Evolutionary conservation across 805 yeast genomes (phyloP), one percentile per base, ranked within the genome.

Genomic region (Grigorovia transvaalensis): DNA sequence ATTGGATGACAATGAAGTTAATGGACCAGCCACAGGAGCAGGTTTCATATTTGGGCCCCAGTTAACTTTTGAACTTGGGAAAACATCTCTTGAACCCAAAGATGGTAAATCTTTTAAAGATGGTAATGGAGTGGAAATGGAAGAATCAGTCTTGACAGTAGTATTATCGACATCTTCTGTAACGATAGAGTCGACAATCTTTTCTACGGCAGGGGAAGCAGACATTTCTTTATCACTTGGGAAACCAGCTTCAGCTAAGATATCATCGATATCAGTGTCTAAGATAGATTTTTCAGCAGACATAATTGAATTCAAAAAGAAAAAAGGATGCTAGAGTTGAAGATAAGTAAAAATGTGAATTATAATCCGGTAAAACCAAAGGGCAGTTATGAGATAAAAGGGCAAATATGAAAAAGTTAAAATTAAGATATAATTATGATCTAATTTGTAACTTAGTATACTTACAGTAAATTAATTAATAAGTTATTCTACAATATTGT

Each of bases 81-180:
- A 54, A 19, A 71, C 63, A 46, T 69, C 67, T 46, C 78, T 67
- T 18, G 73, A 78, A 40, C 86, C 86, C 59, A 84, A 73, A 29
- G 84, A 74, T 8, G 91, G 91, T 67, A 82, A 81, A 13, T 83
- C 82, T 33, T 74, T 63, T 46, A 64, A 54, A 45, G 69, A 64
- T 17, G 68, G 68, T 45, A 65, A 53, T 27, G 60, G 63, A 45
- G 47, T 29, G 9, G 38, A 12, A 45, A 35, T 20, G 13, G 45
- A 20, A 9, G 29, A 20, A 9, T 4, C 9, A 29, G 47, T 20
- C n/a, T 44, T 44, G 19, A 19, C 46, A 19, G 30, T 45, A 30
- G 41, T 27, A 29, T 18, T 20, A 35, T 17, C 48, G 9, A 12
- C n/a, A 19, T 38, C 48, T 19, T 46, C 19, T 12, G 38, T 33